These are phyloP conservation scores for Cryptococcus hybrid DNA, from an alignment of 1,284 basidiomycete species.

Conservation along the genomic window DNA sequence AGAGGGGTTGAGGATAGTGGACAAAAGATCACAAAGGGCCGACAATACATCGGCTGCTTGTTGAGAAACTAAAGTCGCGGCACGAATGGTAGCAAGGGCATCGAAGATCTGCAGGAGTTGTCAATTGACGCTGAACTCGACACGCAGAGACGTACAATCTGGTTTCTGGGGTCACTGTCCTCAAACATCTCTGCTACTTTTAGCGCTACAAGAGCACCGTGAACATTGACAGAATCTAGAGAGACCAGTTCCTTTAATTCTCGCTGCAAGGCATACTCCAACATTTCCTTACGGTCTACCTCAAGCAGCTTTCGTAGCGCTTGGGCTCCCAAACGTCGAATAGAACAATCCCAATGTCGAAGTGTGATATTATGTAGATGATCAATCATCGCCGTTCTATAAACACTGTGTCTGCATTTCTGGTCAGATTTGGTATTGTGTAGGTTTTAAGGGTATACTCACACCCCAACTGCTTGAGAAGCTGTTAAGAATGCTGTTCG, in stretches of 20 bases:
- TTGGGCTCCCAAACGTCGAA: slow-evolving; percentile 77
- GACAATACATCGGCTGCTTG: slow-evolving; percentile 72
- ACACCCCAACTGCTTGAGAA: slow-evolving; percentile 82
- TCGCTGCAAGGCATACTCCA: slow-evolving; percentile 29
- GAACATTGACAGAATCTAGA: slow-evolving; percentile 68
- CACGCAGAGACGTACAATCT: slow-evolving; percentile 4
- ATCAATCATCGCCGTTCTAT: slow-evolving; percentile 66
- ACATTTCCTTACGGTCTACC: slow-evolving; percentile 38
- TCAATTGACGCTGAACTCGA: background rate
- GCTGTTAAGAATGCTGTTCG: slow-evolving; percentile 79
- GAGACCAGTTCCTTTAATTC: slow-evolving; percentile 59
- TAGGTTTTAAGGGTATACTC: slow-evolving; percentile 55
- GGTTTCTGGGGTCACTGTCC: slow-evolving; percentile 11
- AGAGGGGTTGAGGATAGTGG: slow-evolving; percentile 59
- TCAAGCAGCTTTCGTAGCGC: slow-evolving; percentile 69
- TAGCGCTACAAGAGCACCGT: slow-evolving; percentile 76
- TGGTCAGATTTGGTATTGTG: slow-evolving; percentile 23
- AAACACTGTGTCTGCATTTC: slow-evolving; percentile 56
- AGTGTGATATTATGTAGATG: slow-evolving; percentile 74
- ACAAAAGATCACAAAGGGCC: slow-evolving; percentile 71
- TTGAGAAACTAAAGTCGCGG: slow-evolving; percentile 59
- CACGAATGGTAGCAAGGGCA: slow-evolving; percentile 55
- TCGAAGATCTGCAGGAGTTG: slow-evolving; percentile 28
- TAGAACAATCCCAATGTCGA: slow-evolving; percentile 83
- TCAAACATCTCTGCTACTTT: slow-evolving; percentile 56